Evolutionary conservation across 2,329 filamentous ascomycete species (phyloP), one percentile per base, ranked within the genome.

Genomic region (Nakataea oryzae): DNA sequence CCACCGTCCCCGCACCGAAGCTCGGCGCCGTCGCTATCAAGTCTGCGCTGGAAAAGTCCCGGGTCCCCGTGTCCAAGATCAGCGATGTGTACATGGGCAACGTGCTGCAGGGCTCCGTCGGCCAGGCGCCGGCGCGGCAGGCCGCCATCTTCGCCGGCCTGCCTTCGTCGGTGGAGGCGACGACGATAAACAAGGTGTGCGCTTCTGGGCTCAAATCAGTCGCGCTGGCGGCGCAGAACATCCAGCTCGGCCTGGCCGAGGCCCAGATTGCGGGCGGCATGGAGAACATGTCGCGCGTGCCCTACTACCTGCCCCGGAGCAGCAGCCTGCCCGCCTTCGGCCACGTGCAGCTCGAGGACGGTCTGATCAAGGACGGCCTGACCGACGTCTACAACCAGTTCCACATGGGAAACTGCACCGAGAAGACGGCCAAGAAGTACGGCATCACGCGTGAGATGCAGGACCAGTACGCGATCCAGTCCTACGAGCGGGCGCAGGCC

Each of bases 21-120:
- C 88, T 99, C 58, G 95, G 91, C 67, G 91, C 93, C 32, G 86
- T 87, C 21, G 95, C 93, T 63, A 97, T 99, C 79, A 95, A 93
- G 75, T 89, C 91, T 58, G 95, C 95, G 30, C 76, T 99, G 61
- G 84, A 88, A 68, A 96, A 95, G 75, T 96, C 93, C 61, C 87
- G 86, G 66, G 83, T 97, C 8, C 93, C 95, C 1, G 74, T 86
- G 61, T 86, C 88, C 41, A 89, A 89, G 72, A 91, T 97, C 70
- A 89, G 88, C 66, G 90, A 96, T 75, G 91, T 97, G 21, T 97
- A 97, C 79, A 96, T 97, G 90, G 95, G 95, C 72, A 96, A 97
- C 70, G 95, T 97, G 12, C 82, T 97, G 54, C 88, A 92, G 74
- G 93, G 83, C 57, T 84, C 84, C 24, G 83, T 95, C 7, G 95